Percentiles rank a stretch among this genome's conserved stretches.
These are phyloP conservation scores for Leccinum incarnatum DNA, from an alignment of 768 basidiomycete genomes.

Conservation along the genomic window DNA sequence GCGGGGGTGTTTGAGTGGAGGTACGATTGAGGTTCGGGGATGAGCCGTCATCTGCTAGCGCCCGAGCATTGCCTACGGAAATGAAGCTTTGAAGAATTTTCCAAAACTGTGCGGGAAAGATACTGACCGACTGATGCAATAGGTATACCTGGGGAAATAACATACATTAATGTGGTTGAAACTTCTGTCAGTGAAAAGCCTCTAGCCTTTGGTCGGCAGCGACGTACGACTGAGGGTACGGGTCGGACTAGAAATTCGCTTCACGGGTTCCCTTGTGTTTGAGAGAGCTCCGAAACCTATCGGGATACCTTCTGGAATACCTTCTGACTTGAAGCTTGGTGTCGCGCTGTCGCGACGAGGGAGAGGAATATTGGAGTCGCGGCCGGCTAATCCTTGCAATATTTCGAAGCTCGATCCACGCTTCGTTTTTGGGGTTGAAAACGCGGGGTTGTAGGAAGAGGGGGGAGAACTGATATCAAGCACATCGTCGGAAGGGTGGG, in stretches of 20 bases:
- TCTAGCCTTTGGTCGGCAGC: slow-evolving; percentile 19
- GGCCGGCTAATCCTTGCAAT: slow-evolving; percentile 67
- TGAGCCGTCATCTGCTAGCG: slow-evolving; percentile 72
- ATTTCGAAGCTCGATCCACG: slow-evolving; percentile 73
- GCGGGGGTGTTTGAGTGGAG: slow-evolving; percentile 30
- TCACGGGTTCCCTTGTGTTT: slow-evolving; percentile 38
- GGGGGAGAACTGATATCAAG: slow-evolving; percentile 33
- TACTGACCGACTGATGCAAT: slow-evolving; percentile 73
- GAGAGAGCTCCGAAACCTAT: slow-evolving; percentile 46
- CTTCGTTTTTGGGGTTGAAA: slow-evolving; percentile 47
- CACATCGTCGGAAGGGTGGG: slow-evolving; percentile 33
- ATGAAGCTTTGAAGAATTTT: slow-evolving; percentile 19
- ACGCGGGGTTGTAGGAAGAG: slow-evolving; percentile 30
- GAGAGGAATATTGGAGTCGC: slow-evolving; percentile 71
- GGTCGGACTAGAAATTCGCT: slow-evolving; percentile 68
- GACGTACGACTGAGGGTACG: slow-evolving; percentile 76
- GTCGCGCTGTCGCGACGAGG: slow-evolving; percentile 52
- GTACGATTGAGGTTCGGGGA: slow-evolving; percentile 33
- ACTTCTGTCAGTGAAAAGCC: slow-evolving; percentile 17
- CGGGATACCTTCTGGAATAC: slow-evolving; percentile 75
- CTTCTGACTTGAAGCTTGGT: slow-evolving; percentile 41
- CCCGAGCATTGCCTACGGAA: slow-evolving; percentile 73
- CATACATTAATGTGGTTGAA: slow-evolving; percentile 23
- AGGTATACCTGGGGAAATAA: slow-evolving; percentile 59
- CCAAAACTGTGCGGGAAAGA: neutral